These are phyloP conservation scores for Penicillium angulare DNA, from an alignment of 495 filamentous ascomycete genomes.

Conservation along the genomic window DNA sequence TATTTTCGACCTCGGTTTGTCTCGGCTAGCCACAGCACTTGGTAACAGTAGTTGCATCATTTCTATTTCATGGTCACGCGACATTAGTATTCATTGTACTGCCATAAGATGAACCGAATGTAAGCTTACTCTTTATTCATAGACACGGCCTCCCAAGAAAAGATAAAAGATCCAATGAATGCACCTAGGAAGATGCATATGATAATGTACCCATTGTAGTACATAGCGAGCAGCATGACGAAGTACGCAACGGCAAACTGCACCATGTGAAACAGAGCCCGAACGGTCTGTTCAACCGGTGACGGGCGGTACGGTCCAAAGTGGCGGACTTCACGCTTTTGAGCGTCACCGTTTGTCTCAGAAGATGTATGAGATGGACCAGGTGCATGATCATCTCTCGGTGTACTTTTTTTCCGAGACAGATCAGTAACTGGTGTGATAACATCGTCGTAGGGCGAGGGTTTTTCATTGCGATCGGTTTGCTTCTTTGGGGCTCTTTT, in stretches of 20 bases:
- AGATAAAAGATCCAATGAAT: constrained; percentile 58
- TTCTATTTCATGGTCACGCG: constrained; percentile 12
- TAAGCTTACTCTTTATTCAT: constrained; percentile 17
- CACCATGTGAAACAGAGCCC: constrained; percentile 60
- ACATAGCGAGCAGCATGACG: constrained; percentile 69
- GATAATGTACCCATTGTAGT: constrained; percentile 58
- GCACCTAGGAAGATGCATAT: constrained; percentile 49
- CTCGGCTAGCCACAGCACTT: constrained; percentile 30
- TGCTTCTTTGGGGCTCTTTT: too few species aligned
- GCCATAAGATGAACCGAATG: background rate
- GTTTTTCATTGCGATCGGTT: too few species aligned
- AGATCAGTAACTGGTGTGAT: constrained; percentile 6
- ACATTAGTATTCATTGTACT: background rate
- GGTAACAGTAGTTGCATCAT: constrained; percentile 34
- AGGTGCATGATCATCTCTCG: too few species aligned
- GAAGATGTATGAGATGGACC: background rate
- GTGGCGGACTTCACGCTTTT: background rate
- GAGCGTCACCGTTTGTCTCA: background rate
- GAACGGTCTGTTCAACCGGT: constrained; percentile 57
- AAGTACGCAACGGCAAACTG: constrained; percentile 72
- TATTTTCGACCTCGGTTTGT: background rate
- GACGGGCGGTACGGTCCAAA: constrained; percentile 43
- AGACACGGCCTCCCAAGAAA: constrained; percentile 51
- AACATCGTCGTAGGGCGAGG: background rate
- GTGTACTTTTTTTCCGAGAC: background rate